Conservation (phyloP, 2,329 filamentous ascomycete species). For the Pestalotiopsis sp. region DNA sequence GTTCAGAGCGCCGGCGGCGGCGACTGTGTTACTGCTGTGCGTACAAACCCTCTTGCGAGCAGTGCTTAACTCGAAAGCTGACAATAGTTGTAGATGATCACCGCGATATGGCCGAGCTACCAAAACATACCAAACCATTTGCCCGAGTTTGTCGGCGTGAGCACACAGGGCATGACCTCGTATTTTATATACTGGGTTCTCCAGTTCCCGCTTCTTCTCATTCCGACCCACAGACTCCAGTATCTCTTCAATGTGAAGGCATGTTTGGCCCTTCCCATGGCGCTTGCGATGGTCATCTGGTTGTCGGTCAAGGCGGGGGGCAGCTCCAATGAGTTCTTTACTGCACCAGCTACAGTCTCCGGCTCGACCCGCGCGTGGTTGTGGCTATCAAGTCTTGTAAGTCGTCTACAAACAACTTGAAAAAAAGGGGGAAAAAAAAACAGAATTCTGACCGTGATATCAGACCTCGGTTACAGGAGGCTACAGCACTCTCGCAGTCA, state of each 20-base stretch:
- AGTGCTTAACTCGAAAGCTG: background rate
- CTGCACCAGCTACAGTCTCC: conserved; percentile 45
- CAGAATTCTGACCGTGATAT: background rate
- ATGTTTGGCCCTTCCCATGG: conserved; percentile 48
- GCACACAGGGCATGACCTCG: conserved; percentile 56
- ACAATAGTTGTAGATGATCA: conserved; percentile 34
- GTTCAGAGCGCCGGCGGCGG: conserved; percentile 66
- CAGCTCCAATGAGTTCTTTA: conserved; percentile 43
- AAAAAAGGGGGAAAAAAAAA: too few relatives aligned
- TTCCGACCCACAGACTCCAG: conserved; percentile 56
- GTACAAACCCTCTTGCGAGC: background rate
- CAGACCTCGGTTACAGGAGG: conserved; percentile 46
- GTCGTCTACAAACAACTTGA: background rate
- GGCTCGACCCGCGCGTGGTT: conserved; percentile 32
- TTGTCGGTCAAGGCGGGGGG: conserved; percentile 51
- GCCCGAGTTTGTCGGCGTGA: conserved; percentile 53
- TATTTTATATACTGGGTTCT: conserved; percentile 62
- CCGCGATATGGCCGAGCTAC: conserved; percentile 58
- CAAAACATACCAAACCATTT: conserved; percentile 54
- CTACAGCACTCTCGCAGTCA: conserved; percentile 51
- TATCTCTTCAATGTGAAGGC: conserved; percentile 52
- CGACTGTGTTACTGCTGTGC: conserved; percentile 42
- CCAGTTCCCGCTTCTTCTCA: conserved; percentile 56
- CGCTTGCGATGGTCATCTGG: conserved; percentile 60
- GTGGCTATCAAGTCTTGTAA: conserved; percentile 29